These are phyloP conservation scores for Pythium biforme DNA, from an alignment of 352 stramenopile genomes.

Conservation along the genomic window DNA sequence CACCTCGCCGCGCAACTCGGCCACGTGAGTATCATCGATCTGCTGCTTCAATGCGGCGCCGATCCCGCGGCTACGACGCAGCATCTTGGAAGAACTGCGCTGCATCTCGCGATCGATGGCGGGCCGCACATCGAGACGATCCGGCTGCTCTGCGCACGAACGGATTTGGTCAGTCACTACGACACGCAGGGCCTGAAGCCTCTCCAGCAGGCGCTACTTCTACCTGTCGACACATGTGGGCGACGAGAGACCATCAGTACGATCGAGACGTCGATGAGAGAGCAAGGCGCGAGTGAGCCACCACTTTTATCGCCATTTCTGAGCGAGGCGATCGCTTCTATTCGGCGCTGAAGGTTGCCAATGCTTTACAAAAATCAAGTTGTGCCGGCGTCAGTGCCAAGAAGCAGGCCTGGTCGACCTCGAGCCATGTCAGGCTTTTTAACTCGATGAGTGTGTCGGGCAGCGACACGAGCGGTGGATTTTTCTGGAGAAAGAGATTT, in stretches of 20 bases:
- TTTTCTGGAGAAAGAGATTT: conserved; percentile 38
- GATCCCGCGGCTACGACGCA: conserved; percentile 24
- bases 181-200: conserved; percentile 32
- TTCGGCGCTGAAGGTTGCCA: conserved; percentile 39
- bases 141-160: conserved; percentile 21
- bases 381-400: conserved; percentile 34
- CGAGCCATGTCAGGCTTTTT: conserved; percentile 31
- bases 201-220: conserved; percentile 28
- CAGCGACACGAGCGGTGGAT: conserved; percentile 30
- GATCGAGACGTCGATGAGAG: conserved; percentile 25
- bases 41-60: conserved; percentile 40
- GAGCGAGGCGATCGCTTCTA: conserved; percentile 10
- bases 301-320: conserved; percentile 2
- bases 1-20: conserved; percentile 31
- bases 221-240: not conserved
- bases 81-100: conserved; percentile 25
- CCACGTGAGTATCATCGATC: conserved; percentile 29
- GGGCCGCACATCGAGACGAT: conserved; percentile 13
- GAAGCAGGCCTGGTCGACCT: conserved; percentile 54
- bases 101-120: conserved; percentile 33
- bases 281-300: not conserved
- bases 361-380: conserved; percentile 39
- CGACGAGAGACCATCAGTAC: conserved; percentile 28
- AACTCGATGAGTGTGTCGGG: conserved; percentile 30
- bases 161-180: conserved; percentile 12